Percentiles rank a stretch among this genome's conserved stretches.
These are phyloP conservation scores for Clohesyomyces aquaticus DNA, from an alignment of 495 filamentous ascomycete species.

Conservation along the genomic window DNA sequence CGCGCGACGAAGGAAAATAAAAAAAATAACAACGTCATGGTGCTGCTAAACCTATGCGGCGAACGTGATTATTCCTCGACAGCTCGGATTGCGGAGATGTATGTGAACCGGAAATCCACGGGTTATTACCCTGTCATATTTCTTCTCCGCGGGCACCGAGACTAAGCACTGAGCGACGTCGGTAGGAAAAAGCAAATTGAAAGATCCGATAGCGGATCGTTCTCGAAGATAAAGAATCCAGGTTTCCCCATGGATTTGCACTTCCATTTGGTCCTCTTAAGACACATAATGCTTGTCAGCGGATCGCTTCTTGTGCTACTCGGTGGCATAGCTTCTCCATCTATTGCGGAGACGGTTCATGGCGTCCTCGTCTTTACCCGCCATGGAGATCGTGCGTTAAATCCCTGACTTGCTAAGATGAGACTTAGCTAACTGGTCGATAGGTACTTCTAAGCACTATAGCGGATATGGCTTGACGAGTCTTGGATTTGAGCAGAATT, in stretches of 20 bases:
- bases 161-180: slow-evolving; percentile 1
- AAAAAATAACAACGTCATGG: neutral
- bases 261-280: slow-evolving; percentile 9
- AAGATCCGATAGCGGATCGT: slow-evolving; percentile 2
- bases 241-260: slow-evolving; percentile 6
- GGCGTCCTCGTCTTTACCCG: slow-evolving; percentile 13
- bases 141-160: slow-evolving; percentile 4
- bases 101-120: slow-evolving; percentile 4
- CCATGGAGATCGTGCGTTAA: slow-evolving; percentile 21
- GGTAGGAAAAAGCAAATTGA: slow-evolving; percentile 7
- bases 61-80: neutral
- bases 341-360: slow-evolving; percentile 9
- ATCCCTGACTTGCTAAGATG: slow-evolving; percentile 1
- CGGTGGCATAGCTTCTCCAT: slow-evolving; percentile 2
- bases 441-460: slow-evolving; percentile 20
- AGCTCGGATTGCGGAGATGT: neutral
- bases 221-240: slow-evolving; percentile 7
- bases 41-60: neutral
- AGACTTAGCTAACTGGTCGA: slow-evolving; percentile 4
- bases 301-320: slow-evolving; percentile 7
- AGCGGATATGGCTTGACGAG: slow-evolving; percentile 16
- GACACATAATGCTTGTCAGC: slow-evolving; percentile 8
- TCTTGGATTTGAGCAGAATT: slow-evolving; percentile 17
- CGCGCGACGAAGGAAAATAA: neutral
- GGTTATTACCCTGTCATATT: slow-evolving; percentile 9